A percentile compares a stretch with the other conserved stretches of the same genome.
Evolutionary conservation across 108 stramenopile genomes (phyloP).

Genomic region (Conticribra weissflogii): DNA sequence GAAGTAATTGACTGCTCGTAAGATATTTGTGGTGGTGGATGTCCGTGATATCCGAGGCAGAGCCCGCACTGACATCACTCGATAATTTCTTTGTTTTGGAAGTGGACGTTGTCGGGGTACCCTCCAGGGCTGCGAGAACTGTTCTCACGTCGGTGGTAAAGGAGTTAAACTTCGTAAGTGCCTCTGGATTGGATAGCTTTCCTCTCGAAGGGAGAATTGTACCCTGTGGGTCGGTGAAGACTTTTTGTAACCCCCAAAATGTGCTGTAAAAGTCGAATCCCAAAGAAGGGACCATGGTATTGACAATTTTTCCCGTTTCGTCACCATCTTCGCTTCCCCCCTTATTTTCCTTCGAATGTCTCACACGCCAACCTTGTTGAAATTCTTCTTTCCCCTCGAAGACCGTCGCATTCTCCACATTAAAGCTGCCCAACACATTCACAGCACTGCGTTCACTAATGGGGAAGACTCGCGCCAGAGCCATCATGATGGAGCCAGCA

Average conservation of each 20-base stretch:
- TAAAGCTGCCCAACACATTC: constrained; percentile 75
- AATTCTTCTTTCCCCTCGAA: constrained; percentile 37
- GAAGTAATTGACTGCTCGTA: constrained; percentile 63
- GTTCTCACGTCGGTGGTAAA: constrained; percentile 58
- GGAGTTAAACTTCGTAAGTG: constrained; percentile 29
- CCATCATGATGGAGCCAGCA: constrained; percentile 68
- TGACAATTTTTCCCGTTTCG: not conserved
- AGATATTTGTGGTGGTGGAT: constrained; percentile 58
- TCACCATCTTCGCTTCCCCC: constrained; percentile 11
- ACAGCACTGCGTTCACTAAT: constrained; percentile 75
- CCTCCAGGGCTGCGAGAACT: constrained; percentile 68
- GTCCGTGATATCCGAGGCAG: not conserved
- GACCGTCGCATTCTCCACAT: constrained; percentile 31
- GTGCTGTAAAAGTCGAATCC: constrained; percentile 70
- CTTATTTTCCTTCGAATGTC: constrained; percentile 1
- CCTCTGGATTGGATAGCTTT: not conserved
- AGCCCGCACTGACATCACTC: no score
- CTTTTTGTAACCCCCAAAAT: constrained; percentile 82
- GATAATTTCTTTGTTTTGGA: no score
- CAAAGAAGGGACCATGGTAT: constrained; percentile 1
- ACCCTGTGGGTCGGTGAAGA: constrained; percentile 70
- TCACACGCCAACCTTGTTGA: not conserved
- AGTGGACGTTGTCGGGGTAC: constrained; percentile 20
- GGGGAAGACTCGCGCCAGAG: constrained; percentile 62
- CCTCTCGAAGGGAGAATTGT: constrained; percentile 29